Base-by-base conservation (phyloP, 2,329 filamentous ascomycete genomes). In the Didymella pinodella region DNA sequence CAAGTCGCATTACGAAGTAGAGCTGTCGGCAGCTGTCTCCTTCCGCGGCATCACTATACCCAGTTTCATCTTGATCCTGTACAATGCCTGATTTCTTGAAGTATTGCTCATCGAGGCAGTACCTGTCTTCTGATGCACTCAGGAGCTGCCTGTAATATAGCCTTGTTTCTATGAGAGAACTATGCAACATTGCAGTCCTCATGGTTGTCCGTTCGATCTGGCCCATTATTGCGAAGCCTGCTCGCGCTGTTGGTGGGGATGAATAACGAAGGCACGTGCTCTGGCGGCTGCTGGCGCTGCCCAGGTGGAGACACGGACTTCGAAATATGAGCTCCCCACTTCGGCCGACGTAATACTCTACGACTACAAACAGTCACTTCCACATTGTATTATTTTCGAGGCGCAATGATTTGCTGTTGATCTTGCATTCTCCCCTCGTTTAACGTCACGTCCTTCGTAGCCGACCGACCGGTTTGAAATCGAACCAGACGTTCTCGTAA, bases 251-350 rank as follows among this genome's bases (percentile, higher is more conserved):
- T 26, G 26, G 54, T 29, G 31, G 48, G 48, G 46, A 28, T 59
- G 56, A 59, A 59, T 18, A 41, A 18, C 2, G 12, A 47, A 18
- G 34, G 66, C 68, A 71, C 68, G 67, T 70, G 68, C 46, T 47
- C 29, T 29, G 32, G 26, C 31, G 22, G 32, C 29, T 25, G 62
- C 63, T 62, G 65, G 67, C 64, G 66, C 64, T 69, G 31, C 31
- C 22, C 22, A 14, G 31, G 67, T 57, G 63, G 63, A 58, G 61
- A 64, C 62, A 67, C 63, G 56, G 62, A 65, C 64, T 64, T 69
- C 41, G 67, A 73, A 73, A 63, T 72, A 72, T 64, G 61, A 71
- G 72, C 71, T 74, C 67, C 71, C 69, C 71, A 72, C 70, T 68
- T 48, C 50, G 63, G 63, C 60, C 64, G 65, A 64, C 64, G 64